Conservation (phyloP, 768 basidiomycete species). For the Auriscalpium vulgare region DNA sequence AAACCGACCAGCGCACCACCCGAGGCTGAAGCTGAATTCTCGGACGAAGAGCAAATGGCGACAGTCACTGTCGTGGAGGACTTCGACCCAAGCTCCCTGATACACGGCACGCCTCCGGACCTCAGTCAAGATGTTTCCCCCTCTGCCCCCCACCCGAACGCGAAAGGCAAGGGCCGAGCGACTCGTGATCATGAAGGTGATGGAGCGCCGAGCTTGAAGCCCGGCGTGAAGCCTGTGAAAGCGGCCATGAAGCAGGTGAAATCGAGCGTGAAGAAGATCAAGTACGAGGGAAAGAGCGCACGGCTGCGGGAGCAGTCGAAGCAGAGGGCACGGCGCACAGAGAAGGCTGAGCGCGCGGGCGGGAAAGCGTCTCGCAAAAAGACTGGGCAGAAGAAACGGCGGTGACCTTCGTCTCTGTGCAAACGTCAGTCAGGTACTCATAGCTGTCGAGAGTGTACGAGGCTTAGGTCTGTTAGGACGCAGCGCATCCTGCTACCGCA, state of each 20-base stretch:
- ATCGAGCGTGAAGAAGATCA: slow-evolving; percentile 28
- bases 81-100: slow-evolving; percentile 65
- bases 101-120: slow-evolving; percentile 30
- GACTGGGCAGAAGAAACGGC: slow-evolving; percentile 11
- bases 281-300: slow-evolving; percentile 66
- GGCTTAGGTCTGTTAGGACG: too few relatives aligned
- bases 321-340: slow-evolving; percentile 53
- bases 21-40: slow-evolving; percentile 58
- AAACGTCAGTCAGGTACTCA: too few relatives aligned
- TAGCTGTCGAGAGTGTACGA: too few relatives aligned
- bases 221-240: not conserved
- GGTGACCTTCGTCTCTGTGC: not conserved
- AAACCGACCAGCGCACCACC: slow-evolving; percentile 18
- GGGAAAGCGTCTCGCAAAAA: slow-evolving; percentile 46
- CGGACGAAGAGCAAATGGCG: slow-evolving; percentile 77
- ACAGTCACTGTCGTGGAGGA: slow-evolving; percentile 91
- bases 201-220: not conserved
- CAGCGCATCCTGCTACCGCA: too few relatives aligned
- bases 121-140: slow-evolving; percentile 1
- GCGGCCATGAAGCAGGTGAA: slow-evolving; percentile 8
- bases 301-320: slow-evolving; percentile 54
- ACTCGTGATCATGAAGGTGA: not conserved
- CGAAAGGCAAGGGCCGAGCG: slow-evolving; percentile 17
- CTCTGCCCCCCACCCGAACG: slow-evolving; percentile 19
- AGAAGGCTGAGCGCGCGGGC: slow-evolving; percentile 68